These are phyloP conservation scores for Lipomyces yarrowii DNA, from an alignment of 1,139 yeast genomes.

Conservation along the genomic window DNA sequence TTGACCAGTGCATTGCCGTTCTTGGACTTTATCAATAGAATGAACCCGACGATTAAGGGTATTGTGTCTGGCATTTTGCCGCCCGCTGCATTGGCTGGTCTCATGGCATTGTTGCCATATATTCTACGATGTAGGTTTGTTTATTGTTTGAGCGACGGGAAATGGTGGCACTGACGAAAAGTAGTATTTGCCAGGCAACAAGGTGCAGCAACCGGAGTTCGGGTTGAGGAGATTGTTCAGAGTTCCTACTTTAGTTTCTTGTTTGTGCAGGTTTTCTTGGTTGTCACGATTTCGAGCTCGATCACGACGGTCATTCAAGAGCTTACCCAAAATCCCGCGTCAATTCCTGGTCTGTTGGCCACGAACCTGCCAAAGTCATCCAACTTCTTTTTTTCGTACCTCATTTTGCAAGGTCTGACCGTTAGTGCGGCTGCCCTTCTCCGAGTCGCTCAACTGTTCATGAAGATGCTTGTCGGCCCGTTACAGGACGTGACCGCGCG, in stretches of 20 bases:
- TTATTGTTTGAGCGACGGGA: constrained; percentile 29
- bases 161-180: background rate
- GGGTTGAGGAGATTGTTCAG: constrained; percentile 49
- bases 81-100: constrained; percentile 72
- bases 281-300: constrained; percentile 84
- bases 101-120: constrained; percentile 83
- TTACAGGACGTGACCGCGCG: constrained; percentile 62
- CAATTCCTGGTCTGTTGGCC: constrained; percentile 71
- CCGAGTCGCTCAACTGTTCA: constrained; percentile 54
- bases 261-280: constrained; percentile 79
- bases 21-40: constrained; percentile 65
- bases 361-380: constrained; percentile 79
- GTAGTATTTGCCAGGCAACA: constrained; percentile 23
- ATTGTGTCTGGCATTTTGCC: constrained; percentile 84
- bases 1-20: constrained; percentile 71
- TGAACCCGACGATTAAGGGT: constrained; percentile 72
- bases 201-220: constrained; percentile 27
- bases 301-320: constrained; percentile 66
- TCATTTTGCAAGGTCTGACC: constrained; percentile 71
- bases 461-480: constrained; percentile 47
- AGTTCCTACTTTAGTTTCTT: constrained; percentile 71
- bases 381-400: constrained; percentile 74
- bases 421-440: constrained; percentile 69
- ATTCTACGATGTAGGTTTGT: constrained; percentile 52
- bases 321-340: constrained; percentile 68